phyloP scores from a whole-genome alignment of 2,329 filamentous ascomycete species.

The Zelopaecilomyces penicillatus region DNA sequence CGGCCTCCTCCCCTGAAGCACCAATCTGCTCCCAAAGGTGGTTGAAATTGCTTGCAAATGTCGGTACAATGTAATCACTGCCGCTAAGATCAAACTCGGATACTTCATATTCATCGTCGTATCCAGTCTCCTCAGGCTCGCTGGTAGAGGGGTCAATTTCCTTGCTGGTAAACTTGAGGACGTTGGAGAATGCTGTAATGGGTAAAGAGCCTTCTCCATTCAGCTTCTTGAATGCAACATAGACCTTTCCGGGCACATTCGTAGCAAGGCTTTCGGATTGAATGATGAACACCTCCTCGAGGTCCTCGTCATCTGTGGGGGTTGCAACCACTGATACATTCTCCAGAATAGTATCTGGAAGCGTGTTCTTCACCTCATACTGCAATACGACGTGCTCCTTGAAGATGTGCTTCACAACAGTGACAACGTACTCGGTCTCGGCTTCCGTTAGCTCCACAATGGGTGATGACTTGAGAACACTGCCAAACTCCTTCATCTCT shows the following conservation, averaged over 20 bases:
- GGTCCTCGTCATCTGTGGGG: slow-evolving; percentile 71
- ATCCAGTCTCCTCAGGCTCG: slow-evolving; percentile 84
- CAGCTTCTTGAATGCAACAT: slow-evolving; percentile 85
- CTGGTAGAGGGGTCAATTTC: slow-evolving; percentile 93
- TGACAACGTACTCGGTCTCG: slow-evolving; percentile 95
- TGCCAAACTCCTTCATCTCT: slow-evolving; percentile 83
- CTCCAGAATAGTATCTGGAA: slow-evolving; percentile 82
- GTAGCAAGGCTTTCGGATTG: slow-evolving; percentile 74
- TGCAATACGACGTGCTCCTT: slow-evolving; percentile 94
- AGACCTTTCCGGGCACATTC: slow-evolving; percentile 85
- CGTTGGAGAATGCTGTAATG: slow-evolving; percentile 76
- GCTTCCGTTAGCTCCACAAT: slow-evolving; percentile 88
- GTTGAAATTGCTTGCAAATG: slow-evolving; percentile 90
- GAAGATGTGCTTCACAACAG: slow-evolving; percentile 93
- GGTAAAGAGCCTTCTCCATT: slow-evolving; percentile 70
- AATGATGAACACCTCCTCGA: slow-evolving; percentile 90
- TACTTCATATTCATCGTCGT: slow-evolving; percentile 97
- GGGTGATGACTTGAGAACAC: slow-evolving; percentile 82
- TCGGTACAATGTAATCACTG: slow-evolving; percentile 87
- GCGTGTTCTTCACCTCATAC: slow-evolving; percentile 95
- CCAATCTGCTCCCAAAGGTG: slow-evolving; percentile 93
- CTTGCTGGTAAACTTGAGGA: slow-evolving; percentile 94
- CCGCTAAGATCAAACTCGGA: slow-evolving; percentile 86
- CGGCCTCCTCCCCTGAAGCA: slow-evolving; percentile 78
- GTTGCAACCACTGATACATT: slow-evolving; percentile 78